Evolutionary conservation across 1,284 basidiomycete species (phyloP).

Genomic region (Sporisorium graminicola): DNA sequence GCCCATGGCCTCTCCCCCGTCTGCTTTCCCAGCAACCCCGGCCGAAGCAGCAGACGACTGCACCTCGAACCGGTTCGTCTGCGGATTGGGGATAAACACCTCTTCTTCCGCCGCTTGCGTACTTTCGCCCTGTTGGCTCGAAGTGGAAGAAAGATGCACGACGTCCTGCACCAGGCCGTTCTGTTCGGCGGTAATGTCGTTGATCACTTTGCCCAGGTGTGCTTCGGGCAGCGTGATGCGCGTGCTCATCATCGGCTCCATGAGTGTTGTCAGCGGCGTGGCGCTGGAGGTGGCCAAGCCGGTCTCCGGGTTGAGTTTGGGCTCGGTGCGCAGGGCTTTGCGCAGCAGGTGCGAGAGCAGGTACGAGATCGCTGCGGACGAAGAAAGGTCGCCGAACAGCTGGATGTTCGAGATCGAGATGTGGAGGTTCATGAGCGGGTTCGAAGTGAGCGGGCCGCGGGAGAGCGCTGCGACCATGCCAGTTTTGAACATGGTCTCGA

Average conservation of each 20-base stretch:
- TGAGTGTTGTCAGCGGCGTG: conserved; percentile 44
- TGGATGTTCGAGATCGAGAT: conserved; percentile 44
- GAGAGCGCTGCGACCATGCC: conserved; percentile 57
- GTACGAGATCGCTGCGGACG: conserved; percentile 54
- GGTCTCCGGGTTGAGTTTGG: conserved; percentile 16
- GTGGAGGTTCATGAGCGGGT: conserved; percentile 56
- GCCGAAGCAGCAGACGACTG: conserved; percentile 73
- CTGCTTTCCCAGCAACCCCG: conserved; percentile 63
- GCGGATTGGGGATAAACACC: conserved; percentile 78
- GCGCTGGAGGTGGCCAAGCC: background rate
- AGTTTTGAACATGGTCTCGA: conserved; percentile 32
- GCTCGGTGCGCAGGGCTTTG: conserved; percentile 36
- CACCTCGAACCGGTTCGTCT: conserved; percentile 74
- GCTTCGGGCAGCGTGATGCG: conserved; percentile 48
- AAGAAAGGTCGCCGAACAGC: conserved; percentile 53
- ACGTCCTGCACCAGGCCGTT: conserved; percentile 60
- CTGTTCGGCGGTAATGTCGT: conserved; percentile 64
- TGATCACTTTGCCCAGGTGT: conserved; percentile 61
- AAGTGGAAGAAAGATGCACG: conserved; percentile 67
- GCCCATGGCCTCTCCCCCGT: conserved; percentile 28
- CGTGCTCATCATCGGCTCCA: conserved; percentile 68
- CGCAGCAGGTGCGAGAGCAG: conserved; percentile 52
- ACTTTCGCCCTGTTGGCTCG: conserved; percentile 36
- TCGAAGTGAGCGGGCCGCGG: conserved; percentile 62
- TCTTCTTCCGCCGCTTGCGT: conserved; percentile 72